phyloP scores from a whole-genome alignment of 345 rosid genomes.

The Bruguiera gymnorhiza region DNA sequence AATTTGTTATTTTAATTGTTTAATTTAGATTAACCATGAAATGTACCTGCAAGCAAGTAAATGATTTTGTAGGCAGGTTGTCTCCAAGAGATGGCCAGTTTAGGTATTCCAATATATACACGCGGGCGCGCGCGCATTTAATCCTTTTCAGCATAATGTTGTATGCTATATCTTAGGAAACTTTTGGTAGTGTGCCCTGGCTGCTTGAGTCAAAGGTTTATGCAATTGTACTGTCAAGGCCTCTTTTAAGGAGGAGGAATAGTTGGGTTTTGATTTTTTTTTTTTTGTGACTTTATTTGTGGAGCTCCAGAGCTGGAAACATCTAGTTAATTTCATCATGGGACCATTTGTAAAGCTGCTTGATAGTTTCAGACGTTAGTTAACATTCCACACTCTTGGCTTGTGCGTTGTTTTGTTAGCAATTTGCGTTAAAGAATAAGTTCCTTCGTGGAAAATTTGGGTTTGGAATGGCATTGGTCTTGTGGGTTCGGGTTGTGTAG shows the following conservation, averaged over 20 bases:
- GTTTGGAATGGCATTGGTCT: no score
- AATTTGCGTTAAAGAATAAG: no score
- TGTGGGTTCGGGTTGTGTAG: no score
- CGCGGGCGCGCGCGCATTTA: no score
- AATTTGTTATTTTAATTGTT: background rate
- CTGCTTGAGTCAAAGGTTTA: background rate
- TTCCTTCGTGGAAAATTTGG: no score
- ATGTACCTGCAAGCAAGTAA: background rate
- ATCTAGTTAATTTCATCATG: no score
- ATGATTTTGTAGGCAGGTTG: background rate
- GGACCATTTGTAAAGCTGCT: no score
- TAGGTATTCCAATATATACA: background rate
- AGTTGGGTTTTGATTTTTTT: background rate
- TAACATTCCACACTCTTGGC: no score
- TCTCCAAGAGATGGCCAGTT: background rate
- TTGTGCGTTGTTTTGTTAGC: no score
- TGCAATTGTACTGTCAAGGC: background rate
- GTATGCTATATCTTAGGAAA: background rate
- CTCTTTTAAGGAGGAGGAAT: background rate
- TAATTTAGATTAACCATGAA: background rate
- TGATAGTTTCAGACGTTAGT: no score
- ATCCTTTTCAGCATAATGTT: background rate
- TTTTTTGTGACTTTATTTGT: no score
- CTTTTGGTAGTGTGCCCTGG: background rate
- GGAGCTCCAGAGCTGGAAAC: no score